A percentile compares a stretch with the other conserved stretches of the same genome.
Evolutionary conservation across 805 yeast genomes (phyloP).

Genomic region (Metschnikowia proteae): DNA sequence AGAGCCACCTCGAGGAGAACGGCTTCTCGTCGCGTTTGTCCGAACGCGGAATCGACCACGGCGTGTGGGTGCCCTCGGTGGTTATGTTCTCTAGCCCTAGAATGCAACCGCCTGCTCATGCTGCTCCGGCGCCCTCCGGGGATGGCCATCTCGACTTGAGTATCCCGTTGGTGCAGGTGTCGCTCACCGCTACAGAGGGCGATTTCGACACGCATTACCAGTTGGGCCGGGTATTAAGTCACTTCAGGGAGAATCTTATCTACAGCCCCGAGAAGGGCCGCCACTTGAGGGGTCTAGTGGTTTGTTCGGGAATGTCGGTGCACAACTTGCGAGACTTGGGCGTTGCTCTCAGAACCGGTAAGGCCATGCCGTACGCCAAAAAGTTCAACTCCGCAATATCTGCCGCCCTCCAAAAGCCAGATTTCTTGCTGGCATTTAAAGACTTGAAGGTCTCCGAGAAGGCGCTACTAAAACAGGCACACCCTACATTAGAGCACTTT

Average conservation of each 20-base stretch:
- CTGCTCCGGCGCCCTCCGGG: background rate
- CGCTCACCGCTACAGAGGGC: constrained; percentile 38
- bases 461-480: constrained; percentile 47
- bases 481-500: constrained; percentile 77
- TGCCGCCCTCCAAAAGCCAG: constrained; percentile 30
- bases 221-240: constrained; percentile 53
- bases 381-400: constrained; percentile 48
- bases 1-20: constrained; percentile 32
- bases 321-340: constrained; percentile 65
- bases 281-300: constrained; percentile 39
- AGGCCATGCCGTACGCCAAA: constrained; percentile 44
- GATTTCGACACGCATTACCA: constrained; percentile 44
- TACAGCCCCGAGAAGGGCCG: constrained; percentile 25
- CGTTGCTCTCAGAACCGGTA: constrained; percentile 11
- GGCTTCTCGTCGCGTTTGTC: constrained; percentile 46
- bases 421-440: constrained; percentile 37
- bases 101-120: background rate
- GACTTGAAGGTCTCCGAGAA: constrained; percentile 28
- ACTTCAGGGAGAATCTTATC: constrained; percentile 44
- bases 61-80: constrained; percentile 76
- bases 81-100: constrained; percentile 52
- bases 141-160: constrained; percentile 35
- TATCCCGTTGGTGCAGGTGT: constrained; percentile 49
- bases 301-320: constrained; percentile 77
- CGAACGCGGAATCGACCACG: constrained; percentile 75